Conservation (phyloP, 306 rosid species). For the Corylus avellana region DNA sequence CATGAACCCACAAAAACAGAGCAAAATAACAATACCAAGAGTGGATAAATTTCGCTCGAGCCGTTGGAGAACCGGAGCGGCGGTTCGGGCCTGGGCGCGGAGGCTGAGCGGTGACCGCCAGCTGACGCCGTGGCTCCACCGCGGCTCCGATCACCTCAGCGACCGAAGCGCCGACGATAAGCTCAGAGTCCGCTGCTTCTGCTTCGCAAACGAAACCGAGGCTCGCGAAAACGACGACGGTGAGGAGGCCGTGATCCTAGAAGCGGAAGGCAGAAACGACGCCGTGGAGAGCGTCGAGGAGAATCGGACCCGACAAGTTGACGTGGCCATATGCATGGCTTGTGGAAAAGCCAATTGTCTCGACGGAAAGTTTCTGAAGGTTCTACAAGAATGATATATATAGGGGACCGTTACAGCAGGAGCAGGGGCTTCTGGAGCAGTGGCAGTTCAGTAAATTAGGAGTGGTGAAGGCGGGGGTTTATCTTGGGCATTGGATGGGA, state of each 20-base stretch:
- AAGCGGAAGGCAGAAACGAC: neutral
- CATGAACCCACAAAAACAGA: neutral
- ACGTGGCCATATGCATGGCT: conserved; percentile 12
- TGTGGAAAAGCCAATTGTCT: neutral
- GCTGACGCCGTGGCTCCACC: conserved; percentile 1
- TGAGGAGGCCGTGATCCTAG: neutral
- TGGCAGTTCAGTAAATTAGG: neutral
- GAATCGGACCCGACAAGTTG: conserved; percentile 1
- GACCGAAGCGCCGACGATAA: neutral
- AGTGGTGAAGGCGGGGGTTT: neutral
- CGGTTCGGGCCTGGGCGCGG: neutral
- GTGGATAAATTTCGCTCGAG: conserved; percentile 16
- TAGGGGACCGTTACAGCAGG: neutral
- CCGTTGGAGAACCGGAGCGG: neutral
- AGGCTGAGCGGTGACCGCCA: conserved; percentile 6
- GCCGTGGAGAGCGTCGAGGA: conserved; percentile 6
- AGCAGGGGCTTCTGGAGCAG: neutral
- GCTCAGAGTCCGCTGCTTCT: neutral
- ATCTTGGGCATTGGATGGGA: neutral
- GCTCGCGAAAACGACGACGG: neutral
- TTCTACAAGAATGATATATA: neutral
- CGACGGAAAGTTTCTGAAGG: neutral
- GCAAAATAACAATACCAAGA: neutral
- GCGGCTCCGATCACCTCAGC: conserved; percentile 2
- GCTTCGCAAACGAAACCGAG: neutral